Evolutionary conservation across 2,329 filamentous ascomycete genomes (phyloP).

Genomic region (Trichoderma oligosporum): DNA sequence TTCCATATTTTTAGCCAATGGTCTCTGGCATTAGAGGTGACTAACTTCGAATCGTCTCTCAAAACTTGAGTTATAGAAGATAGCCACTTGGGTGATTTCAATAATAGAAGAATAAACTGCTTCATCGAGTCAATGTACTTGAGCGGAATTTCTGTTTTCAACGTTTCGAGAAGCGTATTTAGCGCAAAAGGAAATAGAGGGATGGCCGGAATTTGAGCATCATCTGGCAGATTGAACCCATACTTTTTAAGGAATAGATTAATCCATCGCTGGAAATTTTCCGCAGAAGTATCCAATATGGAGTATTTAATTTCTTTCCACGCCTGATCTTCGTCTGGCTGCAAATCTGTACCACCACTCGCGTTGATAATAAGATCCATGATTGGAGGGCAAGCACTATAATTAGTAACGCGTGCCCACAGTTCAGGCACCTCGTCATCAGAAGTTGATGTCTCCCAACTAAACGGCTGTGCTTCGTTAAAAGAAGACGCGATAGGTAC

Average conservation of each 20-base stretch:
- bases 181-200: conserved; percentile 24
- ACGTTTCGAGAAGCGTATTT: conserved; percentile 21
- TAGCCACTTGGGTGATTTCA: conserved; percentile 26
- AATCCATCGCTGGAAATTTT: conserved; percentile 32
- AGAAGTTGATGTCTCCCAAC: neutral
- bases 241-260: conserved; percentile 32
- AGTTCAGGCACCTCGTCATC: neutral
- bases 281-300: conserved; percentile 28
- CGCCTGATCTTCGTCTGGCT: neutral
- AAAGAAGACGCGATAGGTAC: conserved; percentile 5
- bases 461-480: neutral
- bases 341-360: neutral
- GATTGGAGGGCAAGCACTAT: neutral
- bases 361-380: neutral
- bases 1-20: conserved; percentile 32
- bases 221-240: conserved; percentile 23
- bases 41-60: conserved; percentile 25
- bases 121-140: neutral
- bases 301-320: neutral
- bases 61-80: conserved; percentile 26
- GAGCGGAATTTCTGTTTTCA: conserved; percentile 16
- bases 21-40: conserved; percentile 28
- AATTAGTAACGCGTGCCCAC: neutral
- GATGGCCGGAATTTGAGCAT: conserved; percentile 25
- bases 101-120: conserved; percentile 22